phyloP scores from a whole-genome alignment of 2,329 filamentous ascomycete species.

The Lachnum nothofagi region DNA sequence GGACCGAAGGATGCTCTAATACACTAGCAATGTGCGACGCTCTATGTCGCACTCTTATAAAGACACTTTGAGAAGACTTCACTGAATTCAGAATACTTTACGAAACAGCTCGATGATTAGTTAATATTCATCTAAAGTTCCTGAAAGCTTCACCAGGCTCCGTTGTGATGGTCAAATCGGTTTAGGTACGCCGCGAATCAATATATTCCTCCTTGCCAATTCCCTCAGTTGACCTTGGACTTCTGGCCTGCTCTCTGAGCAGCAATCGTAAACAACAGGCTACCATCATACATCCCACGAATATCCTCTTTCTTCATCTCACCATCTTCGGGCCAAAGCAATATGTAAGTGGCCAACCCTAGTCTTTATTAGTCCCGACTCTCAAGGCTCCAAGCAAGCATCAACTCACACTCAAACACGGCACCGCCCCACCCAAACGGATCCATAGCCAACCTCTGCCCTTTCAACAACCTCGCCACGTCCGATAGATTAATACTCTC shows the following conservation, averaged over 20 bases:
- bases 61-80: too few species aligned
- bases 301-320: conserved; percentile 54
- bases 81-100: too few species aligned
- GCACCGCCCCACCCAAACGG: conserved; percentile 36
- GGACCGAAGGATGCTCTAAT: too few species aligned
- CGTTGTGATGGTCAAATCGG: too few species aligned
- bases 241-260: conserved; percentile 23
- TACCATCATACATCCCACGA: conserved; percentile 47
- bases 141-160: too few species aligned
- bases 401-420: conserved; percentile 33
- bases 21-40: too few species aligned
- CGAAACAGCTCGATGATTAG: too few species aligned
- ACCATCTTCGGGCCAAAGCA: conserved; percentile 53
- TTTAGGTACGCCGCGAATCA: too few species aligned
- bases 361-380: not conserved
- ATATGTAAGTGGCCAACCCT: conserved; percentile 46
- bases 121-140: too few species aligned
- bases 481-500: conserved; percentile 38
- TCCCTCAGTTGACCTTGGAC: too few species aligned
- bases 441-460: conserved; percentile 40
- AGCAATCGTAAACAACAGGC: conserved; percentile 43
- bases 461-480: conserved; percentile 35
- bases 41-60: too few species aligned
- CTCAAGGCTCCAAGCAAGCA: not conserved
- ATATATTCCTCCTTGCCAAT: too few species aligned